Evolutionary conservation across 768 basidiomycete genomes (phyloP), one percentile per base, ranked within the genome.

Genomic region (Botryobasidium botryosum): DNA sequence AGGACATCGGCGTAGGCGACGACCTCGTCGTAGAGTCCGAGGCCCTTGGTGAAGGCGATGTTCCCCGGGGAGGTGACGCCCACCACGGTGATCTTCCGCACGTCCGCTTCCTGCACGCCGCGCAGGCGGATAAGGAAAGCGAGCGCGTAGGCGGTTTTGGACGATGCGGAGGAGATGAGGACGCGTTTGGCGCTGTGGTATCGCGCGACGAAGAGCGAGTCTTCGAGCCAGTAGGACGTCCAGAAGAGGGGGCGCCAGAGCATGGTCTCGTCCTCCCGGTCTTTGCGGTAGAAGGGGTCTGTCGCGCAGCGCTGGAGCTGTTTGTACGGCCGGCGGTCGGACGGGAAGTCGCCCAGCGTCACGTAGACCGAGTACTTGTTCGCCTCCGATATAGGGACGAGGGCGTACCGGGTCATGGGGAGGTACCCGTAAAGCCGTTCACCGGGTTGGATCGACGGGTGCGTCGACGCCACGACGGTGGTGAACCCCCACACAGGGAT

Each of bases 401-500:
- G 53, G 12, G 79, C 60, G 54, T 77, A 80, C 33, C 68, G 64
- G 1, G 70, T 59, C 1, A 75, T 74, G 5, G 75, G 72, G 28
- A 81, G 59, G 49, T 61, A 67, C 1, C 79, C 78, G 53, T 77
- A 78, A 10, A 81, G 63, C 7, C 74, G 65, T 55, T 80, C 78
- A 5, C 74, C 77, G 27, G 59, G 44, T 20, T 57, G 45, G 25
- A 79, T 68, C 43, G 64, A 64, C 2, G 62, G 55, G 53, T 72
- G 69, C 0, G 63, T 63, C 0, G 75, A 78, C 33, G 52, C 55
- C 4, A 70, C 53, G 3, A 80, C 56, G 0, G 70, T 74, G 10
- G 72, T 78, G 48, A 78, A 80, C 6, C 77, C 79, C 78, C 78
- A 80, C 5, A 79, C 79, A 0, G 78, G 78, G 15, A 77, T 68